phyloP scores from a whole-genome alignment of 148 eudicot genomes.

The Camellia japonica region DNA sequence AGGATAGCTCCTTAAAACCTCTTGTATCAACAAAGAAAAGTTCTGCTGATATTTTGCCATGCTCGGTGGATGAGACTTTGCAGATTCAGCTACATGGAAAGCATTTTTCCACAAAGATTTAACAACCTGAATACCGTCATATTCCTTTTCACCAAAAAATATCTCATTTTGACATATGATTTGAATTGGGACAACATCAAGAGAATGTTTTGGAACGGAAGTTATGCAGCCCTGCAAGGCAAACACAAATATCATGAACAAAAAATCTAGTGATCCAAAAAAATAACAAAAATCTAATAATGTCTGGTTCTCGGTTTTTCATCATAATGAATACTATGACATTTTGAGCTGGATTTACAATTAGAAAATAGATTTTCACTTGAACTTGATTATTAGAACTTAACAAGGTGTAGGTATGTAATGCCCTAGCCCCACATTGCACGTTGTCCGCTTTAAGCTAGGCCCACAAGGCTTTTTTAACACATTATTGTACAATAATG shows the following conservation, averaged over 20 bases:
- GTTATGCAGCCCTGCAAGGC: constrained; percentile 63
- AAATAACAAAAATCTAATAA: neutral
- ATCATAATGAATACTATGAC: neutral
- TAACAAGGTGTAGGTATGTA: neutral
- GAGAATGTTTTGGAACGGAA: constrained; percentile 51
- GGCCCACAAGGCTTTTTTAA: too few relatives aligned
- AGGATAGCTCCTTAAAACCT: neutral
- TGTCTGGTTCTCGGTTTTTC: too few relatives aligned
- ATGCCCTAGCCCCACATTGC: too few relatives aligned
- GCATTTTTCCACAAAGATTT: constrained; percentile 48
- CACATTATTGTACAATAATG: too few relatives aligned
- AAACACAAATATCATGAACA: constrained; percentile 13
- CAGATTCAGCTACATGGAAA: constrained; percentile 36
- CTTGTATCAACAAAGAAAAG: too few relatives aligned
- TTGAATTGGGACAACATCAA: constrained; percentile 64
- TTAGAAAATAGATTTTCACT: neutral
- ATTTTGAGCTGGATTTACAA: neutral
- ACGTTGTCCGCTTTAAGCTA: too few relatives aligned
- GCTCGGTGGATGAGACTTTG: constrained; percentile 39
- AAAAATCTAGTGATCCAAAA: neutral
- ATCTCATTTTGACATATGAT: constrained; percentile 34
- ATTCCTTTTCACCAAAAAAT: constrained; percentile 31
- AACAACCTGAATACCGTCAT: constrained; percentile 15
- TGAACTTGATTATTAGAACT: neutral
- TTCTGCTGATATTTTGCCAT: constrained; percentile 23